Percentiles rank a stretch among this genome's conserved stretches.
Evolutionary conservation across 23 red algal species (phyloP).

Genomic region (Gracilariopsis chorda): DNA sequence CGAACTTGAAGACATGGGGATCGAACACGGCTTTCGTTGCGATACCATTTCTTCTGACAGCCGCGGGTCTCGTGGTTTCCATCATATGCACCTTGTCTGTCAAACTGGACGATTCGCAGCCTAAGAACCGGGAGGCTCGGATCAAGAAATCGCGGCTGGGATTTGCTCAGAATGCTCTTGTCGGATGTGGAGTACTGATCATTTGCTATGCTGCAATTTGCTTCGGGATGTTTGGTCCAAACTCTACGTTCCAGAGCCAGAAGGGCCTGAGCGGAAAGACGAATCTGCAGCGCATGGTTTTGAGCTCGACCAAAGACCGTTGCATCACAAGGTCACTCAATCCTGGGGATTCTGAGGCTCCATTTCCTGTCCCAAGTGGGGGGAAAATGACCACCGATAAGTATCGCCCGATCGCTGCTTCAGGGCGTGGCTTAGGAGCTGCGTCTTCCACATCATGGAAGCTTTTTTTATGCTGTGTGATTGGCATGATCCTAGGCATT

Average conservation of each 20-base stretch:
- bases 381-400: conserved; percentile 18
- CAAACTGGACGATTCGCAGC: background rate
- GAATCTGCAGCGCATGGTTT: conserved; percentile 4
- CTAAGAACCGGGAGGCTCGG: background rate
- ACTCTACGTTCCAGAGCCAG: conserved; percentile 36
- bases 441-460: conserved; percentile 31
- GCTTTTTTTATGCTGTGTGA: conserved; percentile 40
- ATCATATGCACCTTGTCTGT: conserved; percentile 15
- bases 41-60: conserved; percentile 62
- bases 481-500: conserved; percentile 11
- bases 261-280: background rate
- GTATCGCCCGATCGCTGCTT: conserved; percentile 45
- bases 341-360: background rate
- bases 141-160: background rate
- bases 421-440: conserved; percentile 3
- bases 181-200: background rate
- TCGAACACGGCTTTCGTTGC: conserved; percentile 73
- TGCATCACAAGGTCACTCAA: background rate
- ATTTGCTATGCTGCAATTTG: background rate
- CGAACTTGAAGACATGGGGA: background rate
- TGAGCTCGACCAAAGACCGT: background rate
- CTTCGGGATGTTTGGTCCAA: conserved; percentile 53
- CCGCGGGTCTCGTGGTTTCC: conserved; percentile 10
- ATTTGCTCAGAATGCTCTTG: background rate
- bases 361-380: conserved; percentile 33